These are phyloP conservation scores for Guillardia theta DNA, from an alignment of 78 protist species.

Conservation along the genomic window DNA sequence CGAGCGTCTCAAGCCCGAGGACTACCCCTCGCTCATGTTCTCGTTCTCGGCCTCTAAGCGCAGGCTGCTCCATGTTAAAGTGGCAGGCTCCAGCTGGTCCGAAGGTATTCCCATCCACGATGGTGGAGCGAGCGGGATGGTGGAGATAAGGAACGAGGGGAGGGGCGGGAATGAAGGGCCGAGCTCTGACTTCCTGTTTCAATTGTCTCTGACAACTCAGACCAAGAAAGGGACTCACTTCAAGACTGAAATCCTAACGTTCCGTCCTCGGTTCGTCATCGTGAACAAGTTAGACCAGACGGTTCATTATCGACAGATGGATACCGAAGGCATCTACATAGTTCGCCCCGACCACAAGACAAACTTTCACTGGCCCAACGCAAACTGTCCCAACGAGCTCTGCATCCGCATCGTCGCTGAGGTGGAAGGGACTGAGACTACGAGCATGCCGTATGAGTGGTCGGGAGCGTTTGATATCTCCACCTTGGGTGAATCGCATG, in stretches of 20 bases:
- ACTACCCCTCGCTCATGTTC: constrained; percentile 6
- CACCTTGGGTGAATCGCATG: not conserved
- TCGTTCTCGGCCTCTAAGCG: not conserved
- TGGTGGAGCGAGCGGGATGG: not conserved
- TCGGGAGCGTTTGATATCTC: not conserved
- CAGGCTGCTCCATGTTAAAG: not conserved
- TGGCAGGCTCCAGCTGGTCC: not conserved
- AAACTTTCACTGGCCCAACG: constrained; percentile 16
- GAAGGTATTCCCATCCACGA: not conserved
- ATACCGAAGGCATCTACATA: not conserved
- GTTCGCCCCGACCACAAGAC: not conserved
- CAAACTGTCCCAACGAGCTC: not conserved
- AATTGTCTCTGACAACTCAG: not conserved
- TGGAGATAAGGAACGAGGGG: not conserved
- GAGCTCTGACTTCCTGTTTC: not conserved
- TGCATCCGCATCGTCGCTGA: not conserved
- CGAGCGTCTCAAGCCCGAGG: not conserved
- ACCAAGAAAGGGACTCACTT: not conserved
- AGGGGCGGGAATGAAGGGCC: not conserved
- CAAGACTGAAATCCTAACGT: not conserved
- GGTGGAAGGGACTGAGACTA: not conserved
- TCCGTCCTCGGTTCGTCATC: not conserved
- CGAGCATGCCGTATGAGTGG: not conserved
- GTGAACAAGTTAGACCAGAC: not conserved
- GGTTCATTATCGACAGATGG: not conserved